A percentile compares a stretch with the other conserved stretches of the same genome.
Evolutionary conservation across 2,329 filamentous ascomycete genomes (phyloP).

Genomic region (Colletotrichum graminicola): DNA sequence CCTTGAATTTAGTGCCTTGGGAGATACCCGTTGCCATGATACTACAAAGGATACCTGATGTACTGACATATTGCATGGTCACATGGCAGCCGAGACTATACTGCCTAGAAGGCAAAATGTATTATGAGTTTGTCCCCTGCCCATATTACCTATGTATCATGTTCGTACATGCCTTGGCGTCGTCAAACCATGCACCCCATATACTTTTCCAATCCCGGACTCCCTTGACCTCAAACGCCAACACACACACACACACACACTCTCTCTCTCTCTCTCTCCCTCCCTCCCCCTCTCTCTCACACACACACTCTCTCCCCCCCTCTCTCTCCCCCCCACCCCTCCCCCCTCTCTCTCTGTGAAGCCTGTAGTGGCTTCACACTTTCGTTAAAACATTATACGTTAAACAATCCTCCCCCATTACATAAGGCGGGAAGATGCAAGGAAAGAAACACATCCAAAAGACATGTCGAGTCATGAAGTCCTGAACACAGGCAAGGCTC

Average conservation of each 20-base stretch:
- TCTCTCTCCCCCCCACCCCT: too few relatives aligned
- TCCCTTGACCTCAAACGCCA: not conserved
- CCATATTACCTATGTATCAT: too few relatives aligned
- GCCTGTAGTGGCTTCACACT: not conserved
- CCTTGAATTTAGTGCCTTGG: not conserved
- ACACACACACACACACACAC: too few relatives aligned
- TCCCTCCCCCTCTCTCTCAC: too few relatives aligned
- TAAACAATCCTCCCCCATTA: constrained; percentile 19
- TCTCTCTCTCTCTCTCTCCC: too few relatives aligned
- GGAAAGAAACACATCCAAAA: too few relatives aligned
- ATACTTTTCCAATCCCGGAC: not conserved
- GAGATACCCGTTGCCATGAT: not conserved
- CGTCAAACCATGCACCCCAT: not conserved
- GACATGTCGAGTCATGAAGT: not conserved
- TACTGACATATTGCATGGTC: not conserved
- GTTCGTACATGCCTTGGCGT: not conserved
- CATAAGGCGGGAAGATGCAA: not conserved
- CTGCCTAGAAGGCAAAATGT: too few relatives aligned
- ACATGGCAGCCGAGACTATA: not conserved
- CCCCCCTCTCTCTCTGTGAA: not conserved
- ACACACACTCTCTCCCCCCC: too few relatives aligned
- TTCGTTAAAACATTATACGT: constrained; percentile 30
- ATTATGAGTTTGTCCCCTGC: not conserved
- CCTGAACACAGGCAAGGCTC: not conserved
- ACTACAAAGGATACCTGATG: not conserved